phyloP scores from a whole-genome alignment of 192 early-diverging fungal genomes.

The Rhizophagus sp. region DNA sequence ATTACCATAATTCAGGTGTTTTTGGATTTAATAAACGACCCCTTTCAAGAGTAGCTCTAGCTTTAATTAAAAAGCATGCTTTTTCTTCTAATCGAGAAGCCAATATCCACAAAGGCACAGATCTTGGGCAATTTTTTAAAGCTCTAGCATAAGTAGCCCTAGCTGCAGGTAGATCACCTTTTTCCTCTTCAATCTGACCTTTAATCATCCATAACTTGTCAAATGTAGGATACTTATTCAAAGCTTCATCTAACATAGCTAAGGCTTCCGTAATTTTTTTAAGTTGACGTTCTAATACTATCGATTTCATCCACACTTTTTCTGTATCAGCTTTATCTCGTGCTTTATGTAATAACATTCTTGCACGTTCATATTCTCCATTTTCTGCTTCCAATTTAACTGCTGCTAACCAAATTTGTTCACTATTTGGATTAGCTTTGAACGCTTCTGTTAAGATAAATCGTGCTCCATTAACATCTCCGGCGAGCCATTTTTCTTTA shows the following conservation, averaged over 20 bases:
- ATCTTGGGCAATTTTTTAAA: constrained; percentile 75
- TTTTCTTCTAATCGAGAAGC: constrained; percentile 80
- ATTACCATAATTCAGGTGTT: constrained; percentile 76
- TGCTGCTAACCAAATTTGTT: constrained; percentile 94
- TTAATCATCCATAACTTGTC: constrained; percentile 96
- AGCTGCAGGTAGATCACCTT: constrained; percentile 61
- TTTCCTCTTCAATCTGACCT: constrained; percentile 74
- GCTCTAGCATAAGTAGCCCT: constrained; percentile 71
- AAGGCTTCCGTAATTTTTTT: constrained; percentile 66
- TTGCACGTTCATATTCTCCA: constrained; percentile 75
- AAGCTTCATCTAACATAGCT: constrained; percentile 62
- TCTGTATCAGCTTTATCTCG: constrained; percentile 74
- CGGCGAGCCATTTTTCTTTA: constrained; percentile 88
- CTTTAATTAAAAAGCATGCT: constrained; percentile 63
- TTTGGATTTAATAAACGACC: constrained; percentile 85
- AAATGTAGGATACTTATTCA: constrained; percentile 70
- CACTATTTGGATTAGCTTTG: constrained; percentile 86
- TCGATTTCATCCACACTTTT: constrained; percentile 96
- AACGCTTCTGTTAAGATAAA: constrained; percentile 84
- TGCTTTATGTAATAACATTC: constrained; percentile 72
- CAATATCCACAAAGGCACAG: constrained; percentile 78
- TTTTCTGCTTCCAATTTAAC: constrained; percentile 95
- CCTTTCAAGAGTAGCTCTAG: constrained; percentile 82
- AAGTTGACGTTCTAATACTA: constrained; percentile 80
- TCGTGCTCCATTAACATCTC: constrained; percentile 82